Percentiles rank a stretch among this genome's conserved stretches.
Conservation (phyloP, 1,284 basidiomycete species). For the Papiliotrema fonsecae region DNA sequence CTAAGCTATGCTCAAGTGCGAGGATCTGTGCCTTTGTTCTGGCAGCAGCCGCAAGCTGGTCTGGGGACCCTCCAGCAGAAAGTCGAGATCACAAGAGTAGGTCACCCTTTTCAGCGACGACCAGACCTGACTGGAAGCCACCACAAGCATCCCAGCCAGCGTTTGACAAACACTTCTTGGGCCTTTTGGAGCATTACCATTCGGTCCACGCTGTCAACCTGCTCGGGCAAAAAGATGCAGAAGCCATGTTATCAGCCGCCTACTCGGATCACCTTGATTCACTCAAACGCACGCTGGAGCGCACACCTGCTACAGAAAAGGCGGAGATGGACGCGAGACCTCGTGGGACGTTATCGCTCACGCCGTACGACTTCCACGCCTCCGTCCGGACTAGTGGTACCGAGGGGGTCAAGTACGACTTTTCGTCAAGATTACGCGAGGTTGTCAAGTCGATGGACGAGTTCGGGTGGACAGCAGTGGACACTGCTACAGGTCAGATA, state of each 20-base stretch:
- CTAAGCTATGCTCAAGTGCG: slow-evolving; percentile 90
- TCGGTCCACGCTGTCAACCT: slow-evolving; percentile 80
- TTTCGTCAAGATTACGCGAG: slow-evolving; percentile 63
- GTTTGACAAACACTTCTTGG: slow-evolving; percentile 87
- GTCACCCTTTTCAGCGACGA: slow-evolving; percentile 17
- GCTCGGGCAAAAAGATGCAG: slow-evolving; percentile 85
- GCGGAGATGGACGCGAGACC: slow-evolving; percentile 10
- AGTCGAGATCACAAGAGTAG: slow-evolving; percentile 67
- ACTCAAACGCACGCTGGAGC: slow-evolving; percentile 51
- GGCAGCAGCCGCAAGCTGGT: slow-evolving; percentile 83
- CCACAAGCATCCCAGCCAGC: slow-evolving; percentile 87
- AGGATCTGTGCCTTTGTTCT: slow-evolving; percentile 93
- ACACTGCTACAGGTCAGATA: slow-evolving; percentile 60
- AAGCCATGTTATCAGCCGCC: slow-evolving; percentile 73
- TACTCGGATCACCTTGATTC: slow-evolving; percentile 72
- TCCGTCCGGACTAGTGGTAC: slow-evolving; percentile 78
- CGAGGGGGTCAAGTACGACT: slow-evolving; percentile 72
- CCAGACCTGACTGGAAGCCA: slow-evolving; percentile 60
- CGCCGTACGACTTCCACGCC: slow-evolving; percentile 92
- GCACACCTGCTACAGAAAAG: slow-evolving; percentile 55
- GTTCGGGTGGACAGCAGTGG: slow-evolving; percentile 80
- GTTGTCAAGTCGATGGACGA: slow-evolving; percentile 65
- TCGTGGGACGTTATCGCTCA: slow-evolving; percentile 53
- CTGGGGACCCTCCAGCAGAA: slow-evolving; percentile 82
- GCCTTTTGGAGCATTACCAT: slow-evolving; percentile 76